Base-by-base conservation (phyloP, 2,329 filamentous ascomycete species). In the Colletotrichum cordylinicola region DNA sequence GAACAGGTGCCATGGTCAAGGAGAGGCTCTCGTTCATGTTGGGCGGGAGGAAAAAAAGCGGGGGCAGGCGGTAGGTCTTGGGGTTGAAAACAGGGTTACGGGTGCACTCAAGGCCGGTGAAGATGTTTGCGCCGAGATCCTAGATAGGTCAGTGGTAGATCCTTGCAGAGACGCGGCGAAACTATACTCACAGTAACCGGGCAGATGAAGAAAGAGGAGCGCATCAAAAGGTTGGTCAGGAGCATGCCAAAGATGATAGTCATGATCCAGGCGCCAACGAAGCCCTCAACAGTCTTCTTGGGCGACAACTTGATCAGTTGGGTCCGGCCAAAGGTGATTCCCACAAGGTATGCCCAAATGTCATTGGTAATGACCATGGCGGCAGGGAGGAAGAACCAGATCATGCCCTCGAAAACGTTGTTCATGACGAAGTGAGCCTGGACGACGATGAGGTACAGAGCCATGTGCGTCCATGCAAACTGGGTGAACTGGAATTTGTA, bases 361-460 rank as follows among this genome's bases (percentile, higher is more conserved):
- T 99, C 97, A 85, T 99, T 99, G 78, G 95, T 98, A 83, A 99
- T 98, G 84, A 99, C 97, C 80, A 99, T 91, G 69, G 95, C 94
- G 9, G 95, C 96, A 9, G 97, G 97, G 60, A 99, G 87, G 90
- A 98, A 98, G 90, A 99, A 98, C 97, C 97, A 99, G 84, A 99
- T 98, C 94, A 99, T 96, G 87, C 97, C 97, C 87, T 99, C 97
- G 81, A 99, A 98, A 79, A 99, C 94, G 86, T 99, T 99, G 90
- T 99, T 99, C 95, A 99, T 98, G 87, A 98, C 95, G 85, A 99
- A 99, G 85, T 99, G 97, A 16, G 97, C 96, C 86, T 99, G 96
- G 8, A 98, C 96, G 52, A 98, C 96, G 81, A 99, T 98, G 81
- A 99, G 90, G 88, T 98, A 98, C 24, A 99, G 91, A 7, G 98